phyloP scores from a whole-genome alignment of 768 basidiomycete genomes.

The Gautieria morchelliformis region DNA sequence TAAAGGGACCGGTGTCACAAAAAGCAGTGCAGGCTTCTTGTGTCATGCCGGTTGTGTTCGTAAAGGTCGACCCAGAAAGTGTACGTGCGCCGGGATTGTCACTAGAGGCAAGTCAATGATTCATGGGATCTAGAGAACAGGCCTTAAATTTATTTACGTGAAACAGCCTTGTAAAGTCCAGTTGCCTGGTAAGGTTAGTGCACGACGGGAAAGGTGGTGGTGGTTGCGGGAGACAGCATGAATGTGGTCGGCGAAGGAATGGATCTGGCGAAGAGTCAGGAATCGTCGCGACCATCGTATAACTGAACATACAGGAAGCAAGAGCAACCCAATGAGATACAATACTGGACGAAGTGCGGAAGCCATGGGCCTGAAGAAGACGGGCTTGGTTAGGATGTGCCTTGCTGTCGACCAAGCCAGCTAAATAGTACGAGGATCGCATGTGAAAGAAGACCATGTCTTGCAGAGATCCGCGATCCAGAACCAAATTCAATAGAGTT shows the following conservation, averaged over 20 bases:
- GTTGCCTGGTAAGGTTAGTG: slow-evolving; percentile 13
- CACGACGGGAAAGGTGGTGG: neutral
- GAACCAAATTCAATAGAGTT: neutral
- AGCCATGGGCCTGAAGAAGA: neutral
- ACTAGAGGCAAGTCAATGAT: slow-evolving; percentile 21
- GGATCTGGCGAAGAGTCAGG: neutral
- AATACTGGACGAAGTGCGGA: neutral
- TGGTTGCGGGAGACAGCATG: neutral
- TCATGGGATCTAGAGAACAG: neutral
- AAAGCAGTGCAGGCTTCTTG: slow-evolving; percentile 40
- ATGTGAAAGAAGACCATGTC: neutral
- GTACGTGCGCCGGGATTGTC: slow-evolving; percentile 53
- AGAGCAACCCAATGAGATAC: neutral
- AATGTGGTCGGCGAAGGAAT: neutral
- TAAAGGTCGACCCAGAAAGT: slow-evolving; percentile 37
- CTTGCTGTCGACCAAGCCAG: neutral
- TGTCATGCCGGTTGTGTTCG: slow-evolving; percentile 49
- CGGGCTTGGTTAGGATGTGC: neutral
- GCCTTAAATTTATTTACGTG: slow-evolving; percentile 8
- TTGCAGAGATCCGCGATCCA: neutral
- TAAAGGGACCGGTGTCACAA: slow-evolving; percentile 36
- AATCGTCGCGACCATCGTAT: neutral
- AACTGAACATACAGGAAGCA: neutral
- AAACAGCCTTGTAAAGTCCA: slow-evolving; percentile 18
- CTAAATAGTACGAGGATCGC: neutral